Base-by-base conservation (phyloP, 768 basidiomycete species). In the Auricularia sp. region DNA sequence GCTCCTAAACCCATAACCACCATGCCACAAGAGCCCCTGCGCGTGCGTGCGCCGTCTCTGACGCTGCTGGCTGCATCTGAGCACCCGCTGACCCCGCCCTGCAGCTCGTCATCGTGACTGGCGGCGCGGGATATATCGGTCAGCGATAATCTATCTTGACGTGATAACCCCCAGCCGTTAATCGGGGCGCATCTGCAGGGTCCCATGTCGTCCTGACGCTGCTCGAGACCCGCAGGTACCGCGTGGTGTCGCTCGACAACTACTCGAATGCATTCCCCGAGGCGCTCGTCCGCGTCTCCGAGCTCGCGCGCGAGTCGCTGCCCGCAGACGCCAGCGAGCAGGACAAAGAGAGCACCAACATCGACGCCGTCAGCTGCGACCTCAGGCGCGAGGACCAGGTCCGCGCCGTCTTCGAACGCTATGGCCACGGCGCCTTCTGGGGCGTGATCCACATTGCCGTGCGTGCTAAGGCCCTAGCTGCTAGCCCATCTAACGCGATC, bases 401-500 rank as follows among this genome's bases (percentile, higher is more conserved):
- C 66, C 83, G 86, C 64, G 77, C 78, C 16, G 85, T 98, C 7
- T 98, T 98, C 67, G 83, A 87, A 65, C 81, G 84, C 67, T 96
- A 96, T 74, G 86, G 84, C 62, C 87, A 91, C 70, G 91, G 91
- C 21, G 91, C 91, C 3, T 91, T 99, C 67, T 98, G 93, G 91
- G 97, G 95, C 61, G 93, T 98, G 29, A 80, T 99, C 63, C 97
- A 98, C 74, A 84, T 99, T 64, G 97, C 96, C 23, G 92, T 93
- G 70, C 72, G 89, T 83, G 64, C 51, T 63, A 29, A 18, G 51
- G 5, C 42, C 47, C 29, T 53, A 23, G 60, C 10, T 33, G 42
- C 65, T 64, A 56, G n/a, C 58, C 14, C 44, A 61, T 59, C 62
- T 67, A 3, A 36, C 61, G 35, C 12, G 59, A n/a, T 16, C 63